Conservation (phyloP, 1,284 basidiomycete genomes). For the Wallemia mellicola region DNA sequence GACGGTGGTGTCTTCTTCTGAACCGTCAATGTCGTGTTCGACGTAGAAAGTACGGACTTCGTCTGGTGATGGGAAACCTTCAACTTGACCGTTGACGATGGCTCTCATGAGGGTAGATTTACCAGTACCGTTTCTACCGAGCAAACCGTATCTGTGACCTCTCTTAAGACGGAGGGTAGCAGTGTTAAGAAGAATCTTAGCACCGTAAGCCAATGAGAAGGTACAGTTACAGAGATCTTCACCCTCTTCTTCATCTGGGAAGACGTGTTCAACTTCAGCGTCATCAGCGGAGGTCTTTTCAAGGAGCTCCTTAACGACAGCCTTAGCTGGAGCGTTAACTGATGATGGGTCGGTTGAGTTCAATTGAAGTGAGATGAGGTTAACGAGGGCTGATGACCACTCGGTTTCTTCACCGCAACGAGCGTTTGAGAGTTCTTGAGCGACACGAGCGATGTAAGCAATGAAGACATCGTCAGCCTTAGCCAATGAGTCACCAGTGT, state of each 20-base stretch:
- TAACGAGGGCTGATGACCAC: constrained; percentile 48
- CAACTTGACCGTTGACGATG: constrained; percentile 82
- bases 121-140: constrained; percentile 91
- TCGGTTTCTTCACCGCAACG: constrained; percentile 73
- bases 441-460: constrained; percentile 46
- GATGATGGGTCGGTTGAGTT: constrained; percentile 33
- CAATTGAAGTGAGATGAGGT: constrained; percentile 40
- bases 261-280: constrained; percentile 32
- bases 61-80: constrained; percentile 85
- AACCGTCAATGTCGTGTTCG: constrained; percentile 92
- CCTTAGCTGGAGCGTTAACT: constrained; percentile 14
- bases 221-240: constrained; percentile 95
- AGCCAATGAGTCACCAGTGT: constrained; percentile 28
- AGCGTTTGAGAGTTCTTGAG: constrained; percentile 52
- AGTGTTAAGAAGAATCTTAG: constrained; percentile 90
- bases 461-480: constrained; percentile 29
- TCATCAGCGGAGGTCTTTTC: constrained; percentile 61
- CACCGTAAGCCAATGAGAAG: constrained; percentile 92
- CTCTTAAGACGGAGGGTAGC: constrained; percentile 88
- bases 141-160: constrained; percentile 92
- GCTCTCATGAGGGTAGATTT: constrained; percentile 97
- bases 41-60: constrained; percentile 96
- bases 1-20: constrained; percentile 69
- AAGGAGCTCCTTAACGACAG: constrained; percentile 46
- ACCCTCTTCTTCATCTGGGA: constrained; percentile 79